These are phyloP conservation scores for Cnidoscolus chayamansa DNA, from an alignment of 441 rosid species.

Conservation along the genomic window DNA sequence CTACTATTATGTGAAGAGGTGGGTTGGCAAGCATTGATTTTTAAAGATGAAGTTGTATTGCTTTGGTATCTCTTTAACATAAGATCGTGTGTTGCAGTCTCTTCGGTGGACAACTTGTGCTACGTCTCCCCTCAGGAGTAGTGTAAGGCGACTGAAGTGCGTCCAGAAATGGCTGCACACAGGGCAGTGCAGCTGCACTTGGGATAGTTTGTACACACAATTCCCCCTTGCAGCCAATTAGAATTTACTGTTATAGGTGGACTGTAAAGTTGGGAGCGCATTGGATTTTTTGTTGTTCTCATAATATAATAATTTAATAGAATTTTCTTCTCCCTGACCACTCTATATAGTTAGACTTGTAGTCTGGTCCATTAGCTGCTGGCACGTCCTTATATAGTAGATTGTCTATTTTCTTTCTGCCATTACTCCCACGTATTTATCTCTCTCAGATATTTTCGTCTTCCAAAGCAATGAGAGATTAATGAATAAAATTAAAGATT, in stretches of 20 bases:
- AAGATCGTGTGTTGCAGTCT: conserved; percentile 48
- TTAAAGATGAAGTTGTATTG: neutral
- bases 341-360: no score
- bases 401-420: no score
- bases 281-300: conserved; percentile 7
- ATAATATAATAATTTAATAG: conserved; percentile 12
- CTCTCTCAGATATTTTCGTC: no score
- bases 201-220: neutral
- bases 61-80: neutral
- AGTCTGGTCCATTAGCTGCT: no score
- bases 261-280: conserved; percentile 2
- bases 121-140: conserved; percentile 93
- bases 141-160: conserved; percentile 39
- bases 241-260: neutral
- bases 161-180: neutral
- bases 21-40: conserved; percentile 8
- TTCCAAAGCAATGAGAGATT: no score
- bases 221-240: no score
- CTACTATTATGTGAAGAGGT: conserved; percentile 90
- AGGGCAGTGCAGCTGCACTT: neutral
- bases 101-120: conserved; percentile 88
- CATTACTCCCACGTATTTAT: no score
- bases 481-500: no score
- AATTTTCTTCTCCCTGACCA: neutral
- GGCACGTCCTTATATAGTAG: no score